phyloP scores from a whole-genome alignment of 2,329 filamentous ascomycete species.

The Calonectria fujianensis region DNA sequence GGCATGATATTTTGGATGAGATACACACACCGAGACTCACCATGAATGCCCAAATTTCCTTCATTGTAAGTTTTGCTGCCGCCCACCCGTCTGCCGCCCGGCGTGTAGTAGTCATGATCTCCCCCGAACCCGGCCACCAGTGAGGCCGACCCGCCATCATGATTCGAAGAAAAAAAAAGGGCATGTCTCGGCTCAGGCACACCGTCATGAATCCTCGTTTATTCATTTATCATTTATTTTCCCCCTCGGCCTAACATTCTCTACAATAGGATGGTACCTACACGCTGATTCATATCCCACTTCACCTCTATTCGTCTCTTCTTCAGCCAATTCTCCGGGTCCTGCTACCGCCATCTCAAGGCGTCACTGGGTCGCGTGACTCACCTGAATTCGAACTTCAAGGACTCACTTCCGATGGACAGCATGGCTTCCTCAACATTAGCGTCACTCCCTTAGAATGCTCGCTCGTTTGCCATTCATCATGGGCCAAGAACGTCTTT shows the following conservation, averaged over 20 bases:
- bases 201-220: constrained; percentile 9
- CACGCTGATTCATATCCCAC: constrained; percentile 91
- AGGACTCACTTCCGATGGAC: constrained; percentile 70
- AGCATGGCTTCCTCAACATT: constrained; percentile 92
- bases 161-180: constrained; percentile 17
- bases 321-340: constrained; percentile 91
- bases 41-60: constrained; percentile 76
- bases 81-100: constrained; percentile 1
- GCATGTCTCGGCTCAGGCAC: constrained; percentile 5
- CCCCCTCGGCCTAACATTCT: constrained; percentile 53
- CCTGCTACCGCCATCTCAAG: constrained; percentile 80
- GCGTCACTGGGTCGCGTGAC: constrained; percentile 60
- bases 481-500: constrained; percentile 85
- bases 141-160: constrained; percentile 7
- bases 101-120: constrained; percentile 7
- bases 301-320: constrained; percentile 85
- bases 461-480: constrained; percentile 89
- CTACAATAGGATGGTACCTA: constrained; percentile 85
- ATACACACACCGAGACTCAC: constrained; percentile 49
- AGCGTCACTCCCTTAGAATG: constrained; percentile 95
- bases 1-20: constrained; percentile 27
- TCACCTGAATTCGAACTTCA: constrained; percentile 63
- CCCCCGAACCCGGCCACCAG: constrained; percentile 9
- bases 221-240: background rate
- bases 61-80: constrained; percentile 68